Base-by-base conservation (phyloP, 2,329 filamentous ascomycete species). In the Penicillium olsonii region DNA sequence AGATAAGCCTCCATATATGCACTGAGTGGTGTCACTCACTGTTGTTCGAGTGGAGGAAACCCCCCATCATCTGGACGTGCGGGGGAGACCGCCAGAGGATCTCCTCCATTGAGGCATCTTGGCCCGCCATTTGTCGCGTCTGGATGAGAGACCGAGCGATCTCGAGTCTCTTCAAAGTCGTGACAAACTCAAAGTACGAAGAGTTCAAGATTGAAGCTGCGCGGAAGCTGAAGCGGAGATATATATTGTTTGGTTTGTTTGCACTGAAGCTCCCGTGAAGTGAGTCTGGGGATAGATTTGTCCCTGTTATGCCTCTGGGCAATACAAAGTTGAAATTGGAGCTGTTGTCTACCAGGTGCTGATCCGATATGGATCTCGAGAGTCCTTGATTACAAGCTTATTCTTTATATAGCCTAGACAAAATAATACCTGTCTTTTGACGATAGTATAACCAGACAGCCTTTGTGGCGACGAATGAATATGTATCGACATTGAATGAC, bases 1-100 rank as follows among this genome's bases (percentile, higher is more conserved):
- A 8, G 2, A 18, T 42, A 41, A 48, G 19, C 3, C 4, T 33
- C 17, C 29, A 39, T 12, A 39, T 41, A 14, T 6, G 26, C 38
- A n/a, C 17, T 26, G 37, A 22, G 38, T 9, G 34, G 14, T 39
- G 35, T 42, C 19, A 41, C 68, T 45, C 61, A 75, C 72, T 72
- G 54, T 75, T 75, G 51, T 75, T 75, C 45, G 72, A 74, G 61
- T 75, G 72, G 27, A 75, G 63, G 52, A 63, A 74, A 39, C 72
- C 72, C 45, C 72, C 72, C 72, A 75, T 75, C 69, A 72, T 71
- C 55, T 74, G 70, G 46, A 75, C 68, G 55, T 75, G 72, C 44
- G 70, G 69, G 38, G 72, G 72, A 48, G 72, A 75, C 52, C 71
- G 69, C 72, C 72, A 75, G 46, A 74, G 66, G 53, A 75, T 74